Percentiles rank a stretch among this genome's conserved stretches.
These are phyloP conservation scores for Boechera stricta DNA, from an alignment of 345 rosid genomes.

Conservation along the genomic window DNA sequence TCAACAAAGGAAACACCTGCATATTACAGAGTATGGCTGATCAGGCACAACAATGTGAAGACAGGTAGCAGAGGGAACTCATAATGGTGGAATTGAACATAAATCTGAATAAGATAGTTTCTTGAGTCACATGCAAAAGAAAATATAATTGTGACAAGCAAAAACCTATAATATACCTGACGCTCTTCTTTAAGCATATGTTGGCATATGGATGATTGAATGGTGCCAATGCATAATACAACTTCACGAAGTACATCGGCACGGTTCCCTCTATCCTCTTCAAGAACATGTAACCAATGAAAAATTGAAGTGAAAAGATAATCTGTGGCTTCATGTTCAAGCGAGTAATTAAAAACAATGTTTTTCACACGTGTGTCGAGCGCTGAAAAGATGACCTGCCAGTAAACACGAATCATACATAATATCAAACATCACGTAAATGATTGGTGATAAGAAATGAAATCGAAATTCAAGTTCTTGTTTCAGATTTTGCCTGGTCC, in stretches of 20 bases:
- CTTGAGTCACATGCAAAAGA: neutral
- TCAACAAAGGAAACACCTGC: conserved; percentile 74
- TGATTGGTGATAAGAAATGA: neutral
- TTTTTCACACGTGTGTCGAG: conserved; percentile 60
- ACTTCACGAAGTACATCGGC: conserved; percentile 56
- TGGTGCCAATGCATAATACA: conserved; percentile 51
- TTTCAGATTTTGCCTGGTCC: neutral
- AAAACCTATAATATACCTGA: conserved; percentile 50
- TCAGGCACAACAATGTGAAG: neutral
- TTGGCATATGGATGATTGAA: conserved; percentile 61
- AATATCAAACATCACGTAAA: conserved; percentile 11
- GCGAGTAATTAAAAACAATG: conserved; percentile 62
- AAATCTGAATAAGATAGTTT: no score
- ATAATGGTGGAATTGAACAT: no score
- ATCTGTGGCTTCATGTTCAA: conserved; percentile 69
- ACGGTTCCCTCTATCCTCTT: conserved; percentile 44
- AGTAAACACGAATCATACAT: neutral
- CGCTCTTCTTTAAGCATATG: conserved; percentile 87
- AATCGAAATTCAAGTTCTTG: neutral
- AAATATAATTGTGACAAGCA: neutral
- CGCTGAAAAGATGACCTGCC: conserved; percentile 73
- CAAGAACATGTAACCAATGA: conserved; percentile 47
- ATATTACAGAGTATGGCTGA: conserved; percentile 22
- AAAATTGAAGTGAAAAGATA: conserved; percentile 55
- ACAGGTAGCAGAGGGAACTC: neutral